Percentiles rank a stretch among this genome's conserved stretches.
phyloP scores from a whole-genome alignment of 192 early-diverging fungal species.

The Radiomyces spectabilis region DNA sequence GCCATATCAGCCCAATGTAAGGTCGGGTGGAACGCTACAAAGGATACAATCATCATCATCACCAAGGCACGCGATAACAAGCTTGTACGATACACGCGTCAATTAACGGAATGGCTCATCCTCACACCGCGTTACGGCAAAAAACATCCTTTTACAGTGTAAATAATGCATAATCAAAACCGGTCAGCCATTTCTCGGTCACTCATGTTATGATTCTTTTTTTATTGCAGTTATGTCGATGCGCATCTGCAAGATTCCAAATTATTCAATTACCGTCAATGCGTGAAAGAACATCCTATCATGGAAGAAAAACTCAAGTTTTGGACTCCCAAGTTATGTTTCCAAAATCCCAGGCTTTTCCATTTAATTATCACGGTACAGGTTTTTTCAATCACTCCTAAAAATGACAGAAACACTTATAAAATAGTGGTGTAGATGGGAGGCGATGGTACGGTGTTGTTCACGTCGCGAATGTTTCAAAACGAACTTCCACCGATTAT shows the following conservation, averaged over 20 bases:
- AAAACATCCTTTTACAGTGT: conserved; percentile 40
- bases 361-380: no score
- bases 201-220: background rate
- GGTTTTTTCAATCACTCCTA: no score
- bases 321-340: no score
- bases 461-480: conserved; percentile 88
- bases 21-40: background rate
- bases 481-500: conserved; percentile 84
- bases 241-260: no score
- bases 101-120: conserved; percentile 62
- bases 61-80: conserved; percentile 64
- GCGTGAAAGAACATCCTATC: no score
- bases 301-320: no score
- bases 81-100: conserved; percentile 54
- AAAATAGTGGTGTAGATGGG: conserved; percentile 46
- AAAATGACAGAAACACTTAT: no score
- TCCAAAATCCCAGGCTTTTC: no score
- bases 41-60: conserved; percentile 57
- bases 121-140: conserved; percentile 27
- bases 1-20: no score
- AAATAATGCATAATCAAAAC: conserved; percentile 9
- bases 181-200: background rate
- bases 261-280: no score
- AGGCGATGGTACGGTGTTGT: conserved; percentile 93
- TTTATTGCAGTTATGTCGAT: no score